Evolutionary conservation across 2,329 filamentous ascomycete species (phyloP), one percentile per base, ranked within the genome.

Genomic region (Drechslerella coelobrocha): DNA sequence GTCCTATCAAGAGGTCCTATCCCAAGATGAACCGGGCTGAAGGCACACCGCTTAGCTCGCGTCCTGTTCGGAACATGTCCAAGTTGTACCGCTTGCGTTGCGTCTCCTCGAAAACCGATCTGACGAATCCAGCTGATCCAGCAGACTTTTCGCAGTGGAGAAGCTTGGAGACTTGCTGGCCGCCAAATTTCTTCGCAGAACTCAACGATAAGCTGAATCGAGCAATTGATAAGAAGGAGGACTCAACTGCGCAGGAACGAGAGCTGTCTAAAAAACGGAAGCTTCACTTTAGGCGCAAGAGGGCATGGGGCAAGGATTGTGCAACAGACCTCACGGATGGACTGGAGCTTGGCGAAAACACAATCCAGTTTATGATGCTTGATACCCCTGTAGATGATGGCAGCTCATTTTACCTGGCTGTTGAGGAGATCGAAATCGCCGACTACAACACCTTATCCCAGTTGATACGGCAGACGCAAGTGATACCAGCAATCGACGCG

Each of bases 291-390:
- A 84, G 88, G 41, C 84, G 89, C 26, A 91, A 90, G 75, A 78
- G 85, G 0, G 88, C 94, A 72, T 84, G 92, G 75, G 88, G 87
- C 9, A 90, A 88, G 74, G 90, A 95, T 74, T 78, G 91, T 7
- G 88, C 92, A 0, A 81, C 90, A 4, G 91, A 96, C 74, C 80
- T 96, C 23, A 92, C 91, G 0, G 78, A 84, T 8, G 68, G 79
- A 19, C 73, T 95, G 3, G 77, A 75, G 7, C 74, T 79, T 14
- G 91, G 90, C 0, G 76, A 77, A 4, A 96, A 96, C 75, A 77
- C 75, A 0, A 76, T 96, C 1, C 79, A 82, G 2, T 77, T 92
- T 5, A 78, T 80, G 48, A 74, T 82, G 26, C 74, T 85, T 75
- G 72, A 80, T 80, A 27, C 27, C 7, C 29, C 57, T 9, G n/a